phyloP scores from a whole-genome alignment of 179 eudicot genomes.

The Beta lomatogona region DNA sequence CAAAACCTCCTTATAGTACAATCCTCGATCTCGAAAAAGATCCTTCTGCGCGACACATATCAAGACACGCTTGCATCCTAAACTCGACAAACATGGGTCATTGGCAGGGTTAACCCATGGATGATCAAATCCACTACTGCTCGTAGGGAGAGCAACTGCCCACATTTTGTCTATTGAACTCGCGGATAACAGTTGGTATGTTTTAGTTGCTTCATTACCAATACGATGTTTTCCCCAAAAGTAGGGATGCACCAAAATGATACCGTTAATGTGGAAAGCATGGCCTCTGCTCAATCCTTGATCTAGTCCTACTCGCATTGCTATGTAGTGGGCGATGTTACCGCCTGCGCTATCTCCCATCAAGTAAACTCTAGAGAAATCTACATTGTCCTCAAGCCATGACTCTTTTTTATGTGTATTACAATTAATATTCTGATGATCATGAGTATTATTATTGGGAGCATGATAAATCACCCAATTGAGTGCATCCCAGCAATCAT shows the following conservation, averaged over 20 bases:
- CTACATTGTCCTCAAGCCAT: no score
- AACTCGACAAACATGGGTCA: neutral
- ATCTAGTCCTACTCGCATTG: no score
- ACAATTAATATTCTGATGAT: no score
- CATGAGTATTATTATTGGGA: no score
- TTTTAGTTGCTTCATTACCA: neutral
- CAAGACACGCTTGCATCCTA: conserved; percentile 7
- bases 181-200: neutral
- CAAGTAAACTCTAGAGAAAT: no score
- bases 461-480: neutral
- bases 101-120: neutral
- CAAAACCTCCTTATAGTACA: neutral
- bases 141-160: neutral
- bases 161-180: neutral
- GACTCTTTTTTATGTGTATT: no score
- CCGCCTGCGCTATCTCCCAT: no score
- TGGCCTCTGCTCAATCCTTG: no score
- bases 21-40: neutral
- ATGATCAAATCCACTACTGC: neutral
- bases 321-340: no score
- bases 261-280: neutral
- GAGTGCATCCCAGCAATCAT: conserved; percentile 16
- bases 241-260: no score
- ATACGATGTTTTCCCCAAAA: conserved; percentile 6
- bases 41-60: neutral